Evolutionary conservation across 176 grass and related monocot species (phyloP), one percentile per base, ranked within the genome.

Genomic region (Oryza brachyantha): DNA sequence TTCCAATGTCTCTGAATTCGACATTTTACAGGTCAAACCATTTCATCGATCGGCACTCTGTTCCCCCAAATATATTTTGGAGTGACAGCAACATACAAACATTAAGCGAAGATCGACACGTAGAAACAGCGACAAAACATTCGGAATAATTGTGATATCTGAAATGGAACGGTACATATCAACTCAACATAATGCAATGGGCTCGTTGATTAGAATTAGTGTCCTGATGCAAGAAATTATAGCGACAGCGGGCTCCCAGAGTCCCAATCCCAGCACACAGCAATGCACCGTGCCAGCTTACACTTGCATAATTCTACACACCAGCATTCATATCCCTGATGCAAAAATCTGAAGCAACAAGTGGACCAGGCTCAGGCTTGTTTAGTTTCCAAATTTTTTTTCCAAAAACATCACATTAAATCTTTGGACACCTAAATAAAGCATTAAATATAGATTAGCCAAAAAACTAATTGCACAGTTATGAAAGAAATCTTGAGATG

Each of bases 301-400:
- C 24, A 41, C 48, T 85, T 66, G 43, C 21, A 75, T 74, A 77
- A 76, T 81, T 74, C 65, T 38, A 40, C 8, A 10, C 70, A 10
- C 70, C 10, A 21, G 76, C 63, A 79, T 66, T 65, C 82, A 76
- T 61, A 60, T 32, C 21, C 66, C 66, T 50, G 72, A 21, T 66
- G 87, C 72, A 81, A 85, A 84, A 84, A 84, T 81, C 77, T 62
- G 72, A 48, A 77, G 64, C 12, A 84, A 38, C 64, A 52, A 41
- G 59, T 71, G 81, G 29, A 27, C 72, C 83, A n/a, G n/a, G n/a
- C n/a, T n/a, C n/a, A n/a, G n/a, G n/a, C n/a, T n/a, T n/a, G n/a
- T n/a, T n/a, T n/a, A n/a, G n/a, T n/a, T n/a, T n/a, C n/a, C n/a
- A n/a, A n/a, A n/a, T n/a, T n/a, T n/a, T n/a, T n/a, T n/a, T n/a